phyloP scores from a whole-genome alignment of 768 basidiomycete species.

The Leucocoprinus leucothites region DNA sequence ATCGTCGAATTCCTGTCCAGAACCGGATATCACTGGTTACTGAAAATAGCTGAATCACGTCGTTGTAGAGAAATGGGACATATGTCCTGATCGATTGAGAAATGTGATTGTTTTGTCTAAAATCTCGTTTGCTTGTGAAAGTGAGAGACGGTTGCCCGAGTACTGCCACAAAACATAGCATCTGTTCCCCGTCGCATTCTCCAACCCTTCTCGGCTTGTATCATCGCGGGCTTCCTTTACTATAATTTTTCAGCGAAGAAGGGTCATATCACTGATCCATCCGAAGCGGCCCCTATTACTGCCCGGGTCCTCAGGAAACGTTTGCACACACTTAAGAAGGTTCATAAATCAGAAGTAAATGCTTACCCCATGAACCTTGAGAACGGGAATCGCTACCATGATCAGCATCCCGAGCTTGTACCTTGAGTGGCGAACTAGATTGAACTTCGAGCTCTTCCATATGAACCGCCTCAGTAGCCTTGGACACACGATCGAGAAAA shows the following conservation, averaged over 20 bases:
- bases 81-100: no score
- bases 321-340: neutral
- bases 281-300: neutral
- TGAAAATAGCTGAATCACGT: neutral
- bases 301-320: neutral
- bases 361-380: neutral
- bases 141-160: no score
- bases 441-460: neutral
- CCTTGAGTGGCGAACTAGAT: neutral
- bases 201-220: no score
- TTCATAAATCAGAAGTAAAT: constrained; percentile 4
- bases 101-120: no score
- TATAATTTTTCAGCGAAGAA: no score
- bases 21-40: neutral
- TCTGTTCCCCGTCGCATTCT: no score
- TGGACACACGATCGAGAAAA: neutral
- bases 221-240: no score
- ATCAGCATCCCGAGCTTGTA: constrained; percentile 1
- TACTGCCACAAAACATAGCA: no score
- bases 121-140: no score
- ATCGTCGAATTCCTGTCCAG: neutral
- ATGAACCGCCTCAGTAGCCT: neutral
- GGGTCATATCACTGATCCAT: neutral
- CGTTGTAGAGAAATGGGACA: neutral
- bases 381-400: neutral